Evolutionary conservation across 768 basidiomycete species (phyloP).

Genomic region (Steccherinum ochraceum): DNA sequence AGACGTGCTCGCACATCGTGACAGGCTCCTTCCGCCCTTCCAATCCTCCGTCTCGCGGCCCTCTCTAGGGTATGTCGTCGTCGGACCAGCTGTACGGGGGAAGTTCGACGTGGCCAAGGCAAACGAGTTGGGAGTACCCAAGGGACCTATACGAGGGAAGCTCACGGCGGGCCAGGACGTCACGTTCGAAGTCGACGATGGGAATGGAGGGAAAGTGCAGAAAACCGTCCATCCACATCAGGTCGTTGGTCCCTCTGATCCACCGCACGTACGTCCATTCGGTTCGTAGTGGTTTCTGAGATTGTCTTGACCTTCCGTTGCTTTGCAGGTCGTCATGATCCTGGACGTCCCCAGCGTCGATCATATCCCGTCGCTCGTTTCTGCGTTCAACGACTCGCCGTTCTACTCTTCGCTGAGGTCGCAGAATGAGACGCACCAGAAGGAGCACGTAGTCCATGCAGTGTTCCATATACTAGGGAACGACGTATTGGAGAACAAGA

Average conservation of each 20-base stretch:
- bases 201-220: constrained; percentile 33
- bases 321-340: constrained; percentile 56
- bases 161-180: constrained; percentile 64
- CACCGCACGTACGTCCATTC: constrained; percentile 34
- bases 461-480: constrained; percentile 71
- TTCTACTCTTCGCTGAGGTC: constrained; percentile 47
- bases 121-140: constrained; percentile 51
- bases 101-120: constrained; percentile 74
- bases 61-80: constrained; percentile 29
- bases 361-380: constrained; percentile 47
- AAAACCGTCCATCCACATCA: constrained; percentile 56
- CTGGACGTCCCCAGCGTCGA: constrained; percentile 63
- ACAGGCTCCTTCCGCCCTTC: constrained; percentile 9
- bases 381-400: constrained; percentile 38
- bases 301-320: background rate
- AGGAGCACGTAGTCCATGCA: constrained; percentile 41
- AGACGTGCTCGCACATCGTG: background rate
- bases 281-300: background rate
- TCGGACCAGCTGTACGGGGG: constrained; percentile 40
- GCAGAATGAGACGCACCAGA: constrained; percentile 29
- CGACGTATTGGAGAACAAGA: constrained; percentile 60
- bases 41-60: background rate
- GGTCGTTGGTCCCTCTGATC: constrained; percentile 46
- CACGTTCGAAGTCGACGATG: constrained; percentile 45
- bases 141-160: constrained; percentile 48